Conservation (phyloP, 768 basidiomycete species). For the Pleurotus salmoneostramineus region DNA sequence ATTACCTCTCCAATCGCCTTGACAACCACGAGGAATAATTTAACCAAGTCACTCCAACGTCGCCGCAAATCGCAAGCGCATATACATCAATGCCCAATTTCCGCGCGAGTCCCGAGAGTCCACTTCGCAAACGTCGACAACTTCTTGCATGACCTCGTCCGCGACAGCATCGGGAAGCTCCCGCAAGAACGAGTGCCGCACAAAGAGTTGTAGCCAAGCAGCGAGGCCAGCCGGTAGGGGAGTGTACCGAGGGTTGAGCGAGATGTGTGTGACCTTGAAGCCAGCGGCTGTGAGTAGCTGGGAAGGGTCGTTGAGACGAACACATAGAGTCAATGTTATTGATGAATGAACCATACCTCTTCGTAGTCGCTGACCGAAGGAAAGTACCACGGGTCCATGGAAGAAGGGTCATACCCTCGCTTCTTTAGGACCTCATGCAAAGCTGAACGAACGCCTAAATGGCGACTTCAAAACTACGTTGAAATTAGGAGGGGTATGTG, state of each 20-base stretch:
- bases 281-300: constrained; percentile 54
- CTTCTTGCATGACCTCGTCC: constrained; percentile 56
- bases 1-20: too few species aligned
- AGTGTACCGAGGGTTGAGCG: constrained; percentile 52
- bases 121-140: constrained; percentile 47
- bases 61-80: constrained; percentile 63
- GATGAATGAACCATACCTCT: constrained; percentile 30
- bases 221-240: constrained; percentile 46
- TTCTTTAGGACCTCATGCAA: constrained; percentile 49
- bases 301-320: neutral
- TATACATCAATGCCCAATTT: constrained; percentile 72
- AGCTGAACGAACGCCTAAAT: constrained; percentile 54
- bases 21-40: neutral
- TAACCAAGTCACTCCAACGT: constrained; percentile 12
- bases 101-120: constrained; percentile 58
- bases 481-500: too few species aligned
- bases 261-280: constrained; percentile 53
- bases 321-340: neutral
- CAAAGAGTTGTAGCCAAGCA: constrained; percentile 72
- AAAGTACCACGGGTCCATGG: constrained; percentile 82
- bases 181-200: constrained; percentile 53
- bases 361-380: constrained; percentile 68
- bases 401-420: constrained; percentile 53
- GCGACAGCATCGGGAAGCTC: constrained; percentile 51
- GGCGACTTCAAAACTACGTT: too few species aligned